phyloP scores from a whole-genome alignment of 2,329 filamentous ascomycete species.

The Fusarium floridanum region DNA sequence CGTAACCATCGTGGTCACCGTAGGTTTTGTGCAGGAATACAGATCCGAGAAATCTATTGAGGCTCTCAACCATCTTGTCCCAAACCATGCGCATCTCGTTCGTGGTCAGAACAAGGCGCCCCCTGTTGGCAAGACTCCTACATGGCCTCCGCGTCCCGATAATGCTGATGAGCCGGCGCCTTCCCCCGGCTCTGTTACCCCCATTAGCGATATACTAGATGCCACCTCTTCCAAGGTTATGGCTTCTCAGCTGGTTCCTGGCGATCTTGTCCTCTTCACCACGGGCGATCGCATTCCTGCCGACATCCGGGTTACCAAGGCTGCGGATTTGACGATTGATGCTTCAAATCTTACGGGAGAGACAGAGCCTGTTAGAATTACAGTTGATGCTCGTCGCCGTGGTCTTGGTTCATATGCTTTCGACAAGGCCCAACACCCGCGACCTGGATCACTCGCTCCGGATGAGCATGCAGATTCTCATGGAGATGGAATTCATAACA shows the following conservation, averaged over 20 bases:
- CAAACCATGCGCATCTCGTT: slow-evolving; percentile 95
- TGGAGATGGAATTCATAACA: slow-evolving; percentile 84
- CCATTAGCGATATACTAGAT: slow-evolving; percentile 74
- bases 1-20: slow-evolving; percentile 95
- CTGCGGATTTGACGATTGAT: slow-evolving; percentile 91
- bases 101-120: slow-evolving; percentile 64
- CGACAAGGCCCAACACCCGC: slow-evolving; percentile 46
- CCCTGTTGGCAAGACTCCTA: slow-evolving; percentile 52
- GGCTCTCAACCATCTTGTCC: slow-evolving; percentile 91
- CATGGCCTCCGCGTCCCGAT: slow-evolving; percentile 63
- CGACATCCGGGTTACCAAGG: slow-evolving; percentile 92
- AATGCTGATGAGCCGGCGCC: slow-evolving; percentile 59
- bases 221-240: slow-evolving; percentile 86
- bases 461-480: slow-evolving; percentile 70
- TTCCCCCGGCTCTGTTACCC: slow-evolving; percentile 65
- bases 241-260: slow-evolving; percentile 88
- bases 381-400: slow-evolving; percentile 67
- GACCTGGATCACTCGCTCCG: slow-evolving; percentile 57
- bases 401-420: slow-evolving; percentile 46
- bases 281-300: slow-evolving; percentile 97
- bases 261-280: slow-evolving; percentile 92
- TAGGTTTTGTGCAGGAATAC: slow-evolving; percentile 98
- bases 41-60: slow-evolving; percentile 97
- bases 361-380: slow-evolving; percentile 90
- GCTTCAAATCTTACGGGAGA: slow-evolving; percentile 97